Evolutionary conservation across 1,284 basidiomycete genomes (phyloP).

Genomic region (Taiwanofungus camphoratus): DNA sequence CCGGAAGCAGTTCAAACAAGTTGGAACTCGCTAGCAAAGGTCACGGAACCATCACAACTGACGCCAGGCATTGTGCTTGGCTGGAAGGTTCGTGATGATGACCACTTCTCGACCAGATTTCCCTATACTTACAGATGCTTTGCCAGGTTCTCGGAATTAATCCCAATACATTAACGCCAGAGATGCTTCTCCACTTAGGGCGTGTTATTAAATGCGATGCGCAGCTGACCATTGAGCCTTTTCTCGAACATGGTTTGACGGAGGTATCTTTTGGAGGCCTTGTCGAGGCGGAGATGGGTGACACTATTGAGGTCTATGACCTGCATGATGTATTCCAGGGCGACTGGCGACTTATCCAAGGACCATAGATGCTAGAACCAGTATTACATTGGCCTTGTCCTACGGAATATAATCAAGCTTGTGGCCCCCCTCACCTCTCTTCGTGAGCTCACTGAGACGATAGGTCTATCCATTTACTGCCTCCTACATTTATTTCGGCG

Average conservation of each 20-base stretch:
- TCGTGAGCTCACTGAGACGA: too few species aligned
- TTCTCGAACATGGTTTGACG: conserved; percentile 12
- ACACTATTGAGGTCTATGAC: conserved; percentile 16
- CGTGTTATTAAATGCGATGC: conserved; percentile 27
- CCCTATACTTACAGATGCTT: neutral
- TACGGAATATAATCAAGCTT: too few species aligned
- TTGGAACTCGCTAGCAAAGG: conserved; percentile 33
- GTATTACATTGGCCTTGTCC: too few species aligned
- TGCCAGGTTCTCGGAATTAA: conserved; percentile 47
- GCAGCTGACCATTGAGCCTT: conserved; percentile 25
- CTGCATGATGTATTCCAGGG: conserved; percentile 24
- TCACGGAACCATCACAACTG: conserved; percentile 31
- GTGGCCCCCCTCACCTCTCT: too few species aligned
- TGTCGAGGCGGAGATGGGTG: conserved; percentile 15
- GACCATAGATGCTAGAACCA: too few species aligned
- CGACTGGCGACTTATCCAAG: conserved; percentile 27
- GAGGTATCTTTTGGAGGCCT: conserved; percentile 21
- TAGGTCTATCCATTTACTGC: too few species aligned
- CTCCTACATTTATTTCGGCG: too few species aligned
- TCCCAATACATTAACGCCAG: conserved; percentile 46
- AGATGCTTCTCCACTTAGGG: conserved; percentile 41
- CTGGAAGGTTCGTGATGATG: conserved; percentile 43
- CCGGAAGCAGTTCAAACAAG: conserved; percentile 35
- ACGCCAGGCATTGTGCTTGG: conserved; percentile 34
- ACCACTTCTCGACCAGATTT: neutral